phyloP scores from a whole-genome alignment of 371 early-diverging fungal species.

The Vairimorpha necatrix region DNA sequence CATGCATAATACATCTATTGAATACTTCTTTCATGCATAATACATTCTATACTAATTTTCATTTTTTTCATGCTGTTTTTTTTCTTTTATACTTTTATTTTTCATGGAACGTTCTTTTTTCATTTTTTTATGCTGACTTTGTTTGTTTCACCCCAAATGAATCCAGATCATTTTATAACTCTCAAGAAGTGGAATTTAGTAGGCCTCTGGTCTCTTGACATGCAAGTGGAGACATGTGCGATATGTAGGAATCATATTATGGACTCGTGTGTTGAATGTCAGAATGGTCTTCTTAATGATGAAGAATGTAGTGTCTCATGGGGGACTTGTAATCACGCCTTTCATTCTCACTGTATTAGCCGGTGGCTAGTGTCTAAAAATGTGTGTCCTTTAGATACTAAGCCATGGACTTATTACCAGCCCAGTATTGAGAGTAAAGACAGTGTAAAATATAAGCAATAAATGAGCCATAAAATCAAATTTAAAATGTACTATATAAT shows the following conservation, averaged over 20 bases:
- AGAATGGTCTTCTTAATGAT: constrained; percentile 71
- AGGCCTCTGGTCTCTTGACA: constrained; percentile 70
- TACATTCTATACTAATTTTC: no score
- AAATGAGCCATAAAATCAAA: not conserved
- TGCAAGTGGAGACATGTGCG: constrained; percentile 95
- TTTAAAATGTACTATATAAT: not conserved
- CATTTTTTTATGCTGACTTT: no score
- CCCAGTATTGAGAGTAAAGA: constrained; percentile 5
- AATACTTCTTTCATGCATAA: no score
- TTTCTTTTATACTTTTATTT: no score
- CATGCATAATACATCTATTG: no score
- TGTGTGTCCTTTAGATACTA: constrained; percentile 95
- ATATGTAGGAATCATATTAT: constrained; percentile 99
- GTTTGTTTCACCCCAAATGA: no score
- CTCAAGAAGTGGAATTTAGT: constrained; percentile 58
- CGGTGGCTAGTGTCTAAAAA: constrained; percentile 94
- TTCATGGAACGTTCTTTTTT: no score
- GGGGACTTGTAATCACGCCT: constrained; percentile 98
- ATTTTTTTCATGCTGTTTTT: no score
- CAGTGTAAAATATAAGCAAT: not conserved
- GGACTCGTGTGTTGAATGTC: constrained; percentile 81
- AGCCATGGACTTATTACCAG: constrained; percentile 94
- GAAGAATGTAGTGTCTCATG: constrained; percentile 94
- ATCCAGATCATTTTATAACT: constrained; percentile 18
- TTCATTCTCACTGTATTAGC: constrained; percentile 96